A percentile compares a stretch with the other conserved stretches of the same genome.
These are phyloP conservation scores for Rhododendron molle DNA, from an alignment of 148 eudicot species.

Conservation along the genomic window DNA sequence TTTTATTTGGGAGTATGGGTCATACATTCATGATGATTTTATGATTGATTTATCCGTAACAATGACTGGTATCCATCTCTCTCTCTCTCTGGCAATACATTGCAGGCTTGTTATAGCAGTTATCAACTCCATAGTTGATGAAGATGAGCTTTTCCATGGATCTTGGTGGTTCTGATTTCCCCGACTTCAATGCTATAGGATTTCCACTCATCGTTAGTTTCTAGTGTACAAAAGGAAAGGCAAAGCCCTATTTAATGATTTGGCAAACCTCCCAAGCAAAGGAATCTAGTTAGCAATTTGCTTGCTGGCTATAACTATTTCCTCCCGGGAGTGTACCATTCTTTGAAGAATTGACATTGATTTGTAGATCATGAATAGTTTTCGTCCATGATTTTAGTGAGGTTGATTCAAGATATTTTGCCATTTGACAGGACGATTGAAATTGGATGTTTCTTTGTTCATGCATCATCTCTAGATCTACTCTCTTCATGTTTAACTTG, in stretches of 20 bases:
- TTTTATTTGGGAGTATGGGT: neutral
- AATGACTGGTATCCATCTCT: neutral
- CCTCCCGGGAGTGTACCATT: neutral
- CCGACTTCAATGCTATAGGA: neutral
- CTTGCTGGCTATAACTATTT: neutral
- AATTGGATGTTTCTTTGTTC: neutral
- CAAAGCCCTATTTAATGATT: neutral
- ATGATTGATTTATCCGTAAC: neutral
- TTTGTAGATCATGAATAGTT: neutral
- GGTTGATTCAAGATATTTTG: neutral
- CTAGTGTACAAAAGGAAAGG: neutral
- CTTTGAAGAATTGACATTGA: neutral
- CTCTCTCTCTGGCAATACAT: neutral
- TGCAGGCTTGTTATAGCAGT: slow-evolving; percentile 78
- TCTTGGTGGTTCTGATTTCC: slow-evolving; percentile 40
- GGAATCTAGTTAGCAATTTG: neutral
- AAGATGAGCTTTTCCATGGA: slow-evolving; percentile 53
- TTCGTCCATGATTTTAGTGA: neutral
- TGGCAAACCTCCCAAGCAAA: neutral
- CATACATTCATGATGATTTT: neutral
- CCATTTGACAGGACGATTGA: neutral
- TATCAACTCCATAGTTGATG: slow-evolving; percentile 49
- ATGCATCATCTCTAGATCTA: neutral
- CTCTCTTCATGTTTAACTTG: neutral
- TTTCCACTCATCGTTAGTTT: neutral